Conservation (phyloP, 2,329 filamentous ascomycete genomes). For the Botrytis aclada region DNA sequence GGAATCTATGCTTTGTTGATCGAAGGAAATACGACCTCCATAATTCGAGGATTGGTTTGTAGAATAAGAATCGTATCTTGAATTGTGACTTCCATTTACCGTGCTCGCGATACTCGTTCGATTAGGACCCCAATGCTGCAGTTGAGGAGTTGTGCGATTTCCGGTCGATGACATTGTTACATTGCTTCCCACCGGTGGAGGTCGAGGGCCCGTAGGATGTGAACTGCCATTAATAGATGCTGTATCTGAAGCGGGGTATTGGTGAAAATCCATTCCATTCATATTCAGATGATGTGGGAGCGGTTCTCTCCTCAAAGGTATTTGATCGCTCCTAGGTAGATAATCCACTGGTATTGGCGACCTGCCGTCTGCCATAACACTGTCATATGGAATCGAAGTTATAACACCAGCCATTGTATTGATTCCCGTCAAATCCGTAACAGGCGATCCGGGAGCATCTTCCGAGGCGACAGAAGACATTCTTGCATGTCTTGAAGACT, state of each 20-base stretch:
- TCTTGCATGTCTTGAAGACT: constrained; percentile 71
- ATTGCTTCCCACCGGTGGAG: constrained; percentile 55
- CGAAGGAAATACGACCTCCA: constrained; percentile 49
- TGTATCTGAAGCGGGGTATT: constrained; percentile 74
- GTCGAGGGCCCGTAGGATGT: constrained; percentile 60
- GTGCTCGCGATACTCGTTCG: constrained; percentile 49
- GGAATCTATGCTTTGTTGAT: constrained; percentile 64
- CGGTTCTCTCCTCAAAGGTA: constrained; percentile 64
- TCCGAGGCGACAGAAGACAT: constrained; percentile 70
- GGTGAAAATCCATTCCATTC: constrained; percentile 74
- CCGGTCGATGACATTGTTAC: constrained; percentile 70
- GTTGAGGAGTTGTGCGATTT: constrained; percentile 65
- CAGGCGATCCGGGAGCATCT: constrained; percentile 63
- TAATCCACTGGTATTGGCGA: constrained; percentile 73
- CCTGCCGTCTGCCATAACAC: constrained; percentile 59
- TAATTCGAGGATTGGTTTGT: constrained; percentile 38
- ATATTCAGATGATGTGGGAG: constrained; percentile 83
- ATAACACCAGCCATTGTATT: constrained; percentile 79
- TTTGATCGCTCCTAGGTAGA: constrained; percentile 63
- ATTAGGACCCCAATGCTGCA: constrained; percentile 70
- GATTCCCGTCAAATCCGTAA: constrained; percentile 57
- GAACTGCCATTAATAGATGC: constrained; percentile 49
- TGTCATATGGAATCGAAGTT: constrained; percentile 84
- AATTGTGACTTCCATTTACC: constrained; percentile 50
- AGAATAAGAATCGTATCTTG: constrained; percentile 63